Evolutionary conservation across 768 basidiomycete genomes (phyloP).

Genomic region (Sutorius australiensis): DNA sequence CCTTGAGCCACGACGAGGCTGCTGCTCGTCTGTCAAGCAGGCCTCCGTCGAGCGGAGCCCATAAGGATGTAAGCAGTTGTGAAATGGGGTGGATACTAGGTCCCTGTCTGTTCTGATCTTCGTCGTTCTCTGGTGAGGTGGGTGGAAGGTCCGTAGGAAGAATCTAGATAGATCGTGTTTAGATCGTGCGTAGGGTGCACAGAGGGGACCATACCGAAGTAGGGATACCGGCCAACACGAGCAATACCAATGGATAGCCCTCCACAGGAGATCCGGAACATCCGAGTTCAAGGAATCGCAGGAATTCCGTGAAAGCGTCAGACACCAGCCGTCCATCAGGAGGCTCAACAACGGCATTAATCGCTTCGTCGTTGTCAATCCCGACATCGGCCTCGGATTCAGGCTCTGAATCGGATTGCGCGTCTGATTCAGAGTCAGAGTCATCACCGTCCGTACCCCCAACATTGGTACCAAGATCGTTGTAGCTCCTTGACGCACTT

Average conservation of each 20-base stretch:
- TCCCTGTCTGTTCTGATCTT: background rate
- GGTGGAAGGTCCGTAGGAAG: slow-evolving; percentile 18
- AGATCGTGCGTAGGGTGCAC: background rate
- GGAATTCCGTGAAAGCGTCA: slow-evolving; percentile 64
- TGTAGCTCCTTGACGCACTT: slow-evolving; percentile 12
- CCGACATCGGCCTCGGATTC: slow-evolving; percentile 26
- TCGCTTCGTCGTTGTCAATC: slow-evolving; percentile 35
- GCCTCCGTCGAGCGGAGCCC: slow-evolving; percentile 64
- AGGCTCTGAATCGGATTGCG: slow-evolving; percentile 21
- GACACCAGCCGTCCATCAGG: slow-evolving; percentile 20
- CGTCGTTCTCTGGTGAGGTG: background rate
- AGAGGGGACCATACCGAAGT: slow-evolving; percentile 43
- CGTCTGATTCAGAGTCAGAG: slow-evolving; percentile 31
- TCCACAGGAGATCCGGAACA: slow-evolving; percentile 76
- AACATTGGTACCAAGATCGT: slow-evolving; percentile 28
- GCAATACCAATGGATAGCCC: slow-evolving; percentile 78
- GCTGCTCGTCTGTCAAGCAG: slow-evolving; percentile 22
- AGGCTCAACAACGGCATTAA: slow-evolving; percentile 4
- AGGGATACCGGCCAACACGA: slow-evolving; percentile 81
- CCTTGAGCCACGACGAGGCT: slow-evolving; percentile 59
- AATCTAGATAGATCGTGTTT: slow-evolving; percentile 12
- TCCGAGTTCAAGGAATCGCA: slow-evolving; percentile 72
- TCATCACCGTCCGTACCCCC: slow-evolving; percentile 26
- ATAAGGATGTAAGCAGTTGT: slow-evolving; percentile 70
- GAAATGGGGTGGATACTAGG: slow-evolving; percentile 31